A percentile compares a stretch with the other conserved stretches of the same genome.
Evolutionary conservation across 495 filamentous ascomycete genomes (phyloP).

Genomic region (Melanomma pulvis-pyrius): DNA sequence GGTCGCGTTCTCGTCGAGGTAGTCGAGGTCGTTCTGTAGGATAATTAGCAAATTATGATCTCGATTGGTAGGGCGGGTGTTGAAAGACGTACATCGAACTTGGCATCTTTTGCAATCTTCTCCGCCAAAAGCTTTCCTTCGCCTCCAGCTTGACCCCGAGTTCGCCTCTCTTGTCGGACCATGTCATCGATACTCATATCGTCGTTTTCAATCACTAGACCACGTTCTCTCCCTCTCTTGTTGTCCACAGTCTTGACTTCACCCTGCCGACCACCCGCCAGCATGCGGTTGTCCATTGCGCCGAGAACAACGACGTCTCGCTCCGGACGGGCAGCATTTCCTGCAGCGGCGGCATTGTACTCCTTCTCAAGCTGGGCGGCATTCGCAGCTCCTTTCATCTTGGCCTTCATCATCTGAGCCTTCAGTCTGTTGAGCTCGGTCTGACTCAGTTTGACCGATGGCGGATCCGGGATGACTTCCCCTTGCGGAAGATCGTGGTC

Average conservation of each 20-base stretch:
- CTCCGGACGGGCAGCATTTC: conserved; percentile 60
- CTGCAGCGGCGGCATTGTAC: conserved; percentile 73
- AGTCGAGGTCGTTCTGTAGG: conserved; percentile 79
- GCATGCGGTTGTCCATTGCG: conserved; percentile 84
- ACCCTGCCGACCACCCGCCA: conserved; percentile 70
- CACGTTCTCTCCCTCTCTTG: conserved; percentile 77
- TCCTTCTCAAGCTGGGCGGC: conserved; percentile 78
- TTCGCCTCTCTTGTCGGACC: conserved; percentile 88
- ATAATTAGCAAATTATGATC: conserved; percentile 41
- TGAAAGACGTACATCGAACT: conserved; percentile 67
- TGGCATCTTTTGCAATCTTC: conserved; percentile 86
- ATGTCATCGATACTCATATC: conserved; percentile 97
- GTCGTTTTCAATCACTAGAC: conserved; percentile 82
- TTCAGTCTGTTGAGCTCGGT: conserved; percentile 86
- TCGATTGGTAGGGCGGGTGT: not conserved
- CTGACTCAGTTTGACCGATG: conserved; percentile 62
- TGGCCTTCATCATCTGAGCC: conserved; percentile 92
- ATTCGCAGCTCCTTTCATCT: conserved; percentile 73
- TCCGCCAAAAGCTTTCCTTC: conserved; percentile 84
- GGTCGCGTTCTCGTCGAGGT: conserved; percentile 93
- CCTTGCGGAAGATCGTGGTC: conserved; percentile 56
- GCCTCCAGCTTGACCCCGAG: conserved; percentile 74
- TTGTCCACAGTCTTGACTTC: conserved; percentile 76
- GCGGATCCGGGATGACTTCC: conserved; percentile 49
- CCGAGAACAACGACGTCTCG: conserved; percentile 76